Evolutionary conservation across 306 rosid species (phyloP), one percentile per base, ranked within the genome.

Genomic region (Begonia peltatifolia): DNA sequence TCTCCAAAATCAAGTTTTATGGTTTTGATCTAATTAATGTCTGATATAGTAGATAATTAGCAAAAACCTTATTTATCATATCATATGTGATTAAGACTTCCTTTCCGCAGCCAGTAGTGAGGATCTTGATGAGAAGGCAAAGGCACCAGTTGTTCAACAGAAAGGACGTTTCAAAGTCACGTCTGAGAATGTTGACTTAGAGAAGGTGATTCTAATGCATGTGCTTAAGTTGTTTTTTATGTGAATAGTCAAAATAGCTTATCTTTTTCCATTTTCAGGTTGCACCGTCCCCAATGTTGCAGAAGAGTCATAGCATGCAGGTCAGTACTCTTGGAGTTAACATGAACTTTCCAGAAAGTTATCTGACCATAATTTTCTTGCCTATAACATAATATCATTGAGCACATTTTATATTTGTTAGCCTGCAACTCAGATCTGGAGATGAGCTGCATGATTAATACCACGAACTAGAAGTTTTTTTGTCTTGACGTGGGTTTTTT

Each of bases 101-200:
- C 10, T 62, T 57, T 55, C 63, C 49, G 74, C 79, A 70, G 75
- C 63, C 44, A 76, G 48, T 55, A 67, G 68, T 59, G 94, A 83
- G 55, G 93, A 89, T 48, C 52, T 69, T 56, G 97, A 82, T 71
- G 95, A 89, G 62, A 85, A 82, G 65, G 68, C 82, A 52, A 90
- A 85, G 80, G 66, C 75, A 73, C 95, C 87, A 11, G 85, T 90
- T 63, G 95, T 90, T 72, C 92, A 85, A 59, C 95, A 85, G 71
- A 82, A 69, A 74, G 97, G 97, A 46, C 95, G 97, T 14, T 90
- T 90, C 69, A 90, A 85, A 76, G 94, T 90, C 63, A 90, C 95
- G 46, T 85, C 95, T 1, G 97, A 83, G 76, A 85, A 72, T 68
- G 80, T 83, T 65, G 92, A 83, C 68, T 55, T 74, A 30, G 95